Evolutionary conservation across 2,329 filamentous ascomycete species (phyloP).

Genomic region (Peltaster fructicola): DNA sequence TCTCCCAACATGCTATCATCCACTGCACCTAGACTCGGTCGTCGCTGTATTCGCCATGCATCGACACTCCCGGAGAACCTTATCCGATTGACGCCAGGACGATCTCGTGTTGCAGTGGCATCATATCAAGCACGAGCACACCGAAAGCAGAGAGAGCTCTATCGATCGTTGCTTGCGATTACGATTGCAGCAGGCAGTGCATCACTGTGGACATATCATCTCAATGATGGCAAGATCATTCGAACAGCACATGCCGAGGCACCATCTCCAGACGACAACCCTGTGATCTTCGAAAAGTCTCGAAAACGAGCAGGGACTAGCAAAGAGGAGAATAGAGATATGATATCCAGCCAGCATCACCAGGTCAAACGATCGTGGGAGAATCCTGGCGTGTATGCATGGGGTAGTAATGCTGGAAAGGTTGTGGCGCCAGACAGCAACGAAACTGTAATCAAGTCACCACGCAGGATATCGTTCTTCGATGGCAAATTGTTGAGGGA

Average conservation of each 20-base stretch:
- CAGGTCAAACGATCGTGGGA: conserved; percentile 71
- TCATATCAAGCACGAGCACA: conserved; percentile 21
- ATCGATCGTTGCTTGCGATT: conserved; percentile 26
- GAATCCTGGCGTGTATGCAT: conserved; percentile 78
- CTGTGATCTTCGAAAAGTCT: conserved; percentile 51
- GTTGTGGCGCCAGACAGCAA: conserved; percentile 75
- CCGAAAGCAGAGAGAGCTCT: conserved; percentile 28
- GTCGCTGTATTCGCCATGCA: conserved; percentile 7
- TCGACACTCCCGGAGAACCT: conserved; percentile 11
- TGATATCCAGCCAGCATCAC: conserved; percentile 69
- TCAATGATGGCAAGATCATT: conserved; percentile 21
- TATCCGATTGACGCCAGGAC: conserved; percentile 7
- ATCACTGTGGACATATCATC: conserved; percentile 27
- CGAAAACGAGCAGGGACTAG: conserved; percentile 35
- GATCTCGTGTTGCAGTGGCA: conserved; percentile 9
- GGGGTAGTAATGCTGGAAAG: conserved; percentile 72
- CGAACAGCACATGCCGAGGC: conserved; percentile 31
- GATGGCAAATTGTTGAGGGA: conserved; percentile 71
- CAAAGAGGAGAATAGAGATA: conserved; percentile 55
- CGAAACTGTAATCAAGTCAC: conserved; percentile 61
- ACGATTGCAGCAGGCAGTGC: conserved; percentile 26
- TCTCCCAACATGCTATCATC: conserved; percentile 7
- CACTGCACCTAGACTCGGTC: conserved; percentile 6
- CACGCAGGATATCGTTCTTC: conserved; percentile 63
- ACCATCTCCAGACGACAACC: conserved; percentile 26